Percentiles rank a stretch among this genome's conserved stretches.
These are phyloP conservation scores for Funneliformis geosporum DNA, from an alignment of 192 early-diverging fungal species.

Conservation along the genomic window DNA sequence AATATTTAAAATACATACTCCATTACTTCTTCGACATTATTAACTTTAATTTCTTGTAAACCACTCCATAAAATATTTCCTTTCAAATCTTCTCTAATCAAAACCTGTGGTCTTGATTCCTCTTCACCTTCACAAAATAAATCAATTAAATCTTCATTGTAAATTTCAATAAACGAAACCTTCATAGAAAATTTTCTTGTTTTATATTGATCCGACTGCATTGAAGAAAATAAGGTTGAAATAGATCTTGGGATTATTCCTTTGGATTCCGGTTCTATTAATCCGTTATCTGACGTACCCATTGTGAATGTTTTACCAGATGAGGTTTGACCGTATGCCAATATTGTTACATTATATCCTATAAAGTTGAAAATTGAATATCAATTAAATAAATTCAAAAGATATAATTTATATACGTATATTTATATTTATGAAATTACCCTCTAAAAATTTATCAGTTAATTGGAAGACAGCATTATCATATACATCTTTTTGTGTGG, in stretches of 20 bases:
- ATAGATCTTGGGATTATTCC: constrained; percentile 77
- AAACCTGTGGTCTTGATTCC: constrained; percentile 61
- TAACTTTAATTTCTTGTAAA: constrained; percentile 75
- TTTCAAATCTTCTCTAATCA: constrained; percentile 81
- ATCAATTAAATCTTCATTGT: constrained; percentile 97
- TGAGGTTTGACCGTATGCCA: constrained; percentile 95
- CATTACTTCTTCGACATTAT: constrained; percentile 70
- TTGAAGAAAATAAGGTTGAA: constrained; percentile 56
- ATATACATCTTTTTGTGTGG: constrained; percentile 65
- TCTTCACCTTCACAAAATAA: constrained; percentile 65
- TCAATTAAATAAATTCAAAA: background rate
- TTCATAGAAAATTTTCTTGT: constrained; percentile 47
- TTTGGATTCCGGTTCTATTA: constrained; percentile 43
- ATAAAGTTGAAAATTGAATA: background rate
- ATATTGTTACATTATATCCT: constrained; percentile 93
- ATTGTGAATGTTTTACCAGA: constrained; percentile 96
- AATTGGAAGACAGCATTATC: constrained; percentile 45
- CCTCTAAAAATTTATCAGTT: constrained; percentile 52
- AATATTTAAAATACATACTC: constrained; percentile 6
- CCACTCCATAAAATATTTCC: constrained; percentile 89
- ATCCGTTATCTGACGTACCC: constrained; percentile 66
- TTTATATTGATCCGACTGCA: constrained; percentile 36
- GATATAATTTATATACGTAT: background rate
- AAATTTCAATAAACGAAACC: constrained; percentile 95
- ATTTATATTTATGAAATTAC: constrained; percentile 33